phyloP scores from a whole-genome alignment of 2,329 filamentous ascomycete species.

The Colletotrichum sp. region DNA sequence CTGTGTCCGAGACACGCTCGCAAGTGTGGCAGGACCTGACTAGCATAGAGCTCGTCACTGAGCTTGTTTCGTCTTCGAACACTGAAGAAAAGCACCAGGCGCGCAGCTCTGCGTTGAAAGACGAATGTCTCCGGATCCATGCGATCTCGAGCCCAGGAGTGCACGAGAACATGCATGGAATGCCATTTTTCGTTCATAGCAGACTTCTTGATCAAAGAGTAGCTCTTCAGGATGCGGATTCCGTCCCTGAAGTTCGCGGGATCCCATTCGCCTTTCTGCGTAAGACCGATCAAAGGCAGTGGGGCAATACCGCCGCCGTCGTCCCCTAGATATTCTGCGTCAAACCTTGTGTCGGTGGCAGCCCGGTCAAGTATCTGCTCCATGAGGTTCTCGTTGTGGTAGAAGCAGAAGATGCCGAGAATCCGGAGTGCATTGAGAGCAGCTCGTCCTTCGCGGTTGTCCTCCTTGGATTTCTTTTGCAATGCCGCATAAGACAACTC shows the following conservation, averaged over 20 bases:
- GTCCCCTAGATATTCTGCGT: no score
- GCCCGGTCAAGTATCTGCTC: no score
- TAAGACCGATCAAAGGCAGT: no score
- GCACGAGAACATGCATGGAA: constrained; percentile 30
- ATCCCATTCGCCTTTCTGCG: no score
- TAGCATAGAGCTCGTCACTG: not conserved
- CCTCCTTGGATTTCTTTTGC: no score
- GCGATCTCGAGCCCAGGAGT: constrained; percentile 24
- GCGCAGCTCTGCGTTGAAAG: not conserved
- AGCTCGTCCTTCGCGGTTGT: not conserved
- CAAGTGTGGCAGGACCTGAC: not conserved
- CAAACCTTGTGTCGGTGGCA: no score
- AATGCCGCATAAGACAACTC: constrained; percentile 25
- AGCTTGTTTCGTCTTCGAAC: not conserved
- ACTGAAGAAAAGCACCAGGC: not conserved
- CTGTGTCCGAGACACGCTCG: not conserved
- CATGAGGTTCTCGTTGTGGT: constrained; percentile 27
- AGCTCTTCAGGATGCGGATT: constrained; percentile 9
- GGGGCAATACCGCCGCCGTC: no score
- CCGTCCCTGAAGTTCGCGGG: no score
- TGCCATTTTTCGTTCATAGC: not conserved
- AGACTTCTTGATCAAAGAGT: constrained; percentile 23
- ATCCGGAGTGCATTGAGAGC: constrained; percentile 28
- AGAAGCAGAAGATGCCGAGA: constrained; percentile 31
- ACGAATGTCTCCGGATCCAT: not conserved